phyloP scores from a whole-genome alignment of 2,329 filamentous ascomycete genomes.

The Helminthosporium solani region DNA sequence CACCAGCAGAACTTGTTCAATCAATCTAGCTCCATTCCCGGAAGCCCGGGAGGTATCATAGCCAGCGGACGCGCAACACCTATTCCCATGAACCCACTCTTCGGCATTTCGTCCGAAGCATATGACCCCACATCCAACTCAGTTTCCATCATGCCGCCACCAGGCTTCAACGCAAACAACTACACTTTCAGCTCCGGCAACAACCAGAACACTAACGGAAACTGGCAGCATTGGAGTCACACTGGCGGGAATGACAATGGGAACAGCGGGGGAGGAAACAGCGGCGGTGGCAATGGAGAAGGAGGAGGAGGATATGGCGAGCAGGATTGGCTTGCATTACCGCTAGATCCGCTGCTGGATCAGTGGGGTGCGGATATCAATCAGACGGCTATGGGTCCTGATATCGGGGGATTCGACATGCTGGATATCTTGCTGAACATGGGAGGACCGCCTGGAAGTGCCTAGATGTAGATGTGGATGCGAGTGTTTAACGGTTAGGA shows the following conservation, averaged over 20 bases:
- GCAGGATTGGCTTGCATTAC: slow-evolving; percentile 63
- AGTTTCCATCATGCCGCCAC: slow-evolving; percentile 53
- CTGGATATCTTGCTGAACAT: slow-evolving; percentile 49
- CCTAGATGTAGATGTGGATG: background rate
- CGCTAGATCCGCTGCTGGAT: slow-evolving; percentile 61
- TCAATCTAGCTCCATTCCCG: slow-evolving; percentile 23
- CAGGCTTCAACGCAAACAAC: slow-evolving; percentile 35
- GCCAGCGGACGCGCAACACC: slow-evolving; percentile 37
- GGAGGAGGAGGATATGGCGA: slow-evolving; percentile 17
- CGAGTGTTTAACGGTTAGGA: too few species aligned
- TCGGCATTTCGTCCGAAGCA: slow-evolving; percentile 47
- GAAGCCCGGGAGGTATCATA: slow-evolving; percentile 26
- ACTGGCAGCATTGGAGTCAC: slow-evolving; percentile 21
- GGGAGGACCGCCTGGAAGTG: slow-evolving; percentile 22
- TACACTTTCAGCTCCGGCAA: slow-evolving; percentile 17
- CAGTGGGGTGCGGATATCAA: slow-evolving; percentile 60
- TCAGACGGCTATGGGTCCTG: slow-evolving; percentile 58
- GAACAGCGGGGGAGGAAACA: slow-evolving; percentile 12
- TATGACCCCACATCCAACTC: slow-evolving; percentile 48
- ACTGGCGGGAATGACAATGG: slow-evolving; percentile 7
- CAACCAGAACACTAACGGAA: slow-evolving; percentile 10
- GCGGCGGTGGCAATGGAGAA: slow-evolving; percentile 13
- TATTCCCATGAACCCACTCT: slow-evolving; percentile 36
- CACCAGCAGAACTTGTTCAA: slow-evolving; percentile 16
- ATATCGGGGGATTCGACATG: slow-evolving; percentile 61